Base-by-base conservation (phyloP, 345 rosid genomes). In the Cardamine resedifolia region DNA sequence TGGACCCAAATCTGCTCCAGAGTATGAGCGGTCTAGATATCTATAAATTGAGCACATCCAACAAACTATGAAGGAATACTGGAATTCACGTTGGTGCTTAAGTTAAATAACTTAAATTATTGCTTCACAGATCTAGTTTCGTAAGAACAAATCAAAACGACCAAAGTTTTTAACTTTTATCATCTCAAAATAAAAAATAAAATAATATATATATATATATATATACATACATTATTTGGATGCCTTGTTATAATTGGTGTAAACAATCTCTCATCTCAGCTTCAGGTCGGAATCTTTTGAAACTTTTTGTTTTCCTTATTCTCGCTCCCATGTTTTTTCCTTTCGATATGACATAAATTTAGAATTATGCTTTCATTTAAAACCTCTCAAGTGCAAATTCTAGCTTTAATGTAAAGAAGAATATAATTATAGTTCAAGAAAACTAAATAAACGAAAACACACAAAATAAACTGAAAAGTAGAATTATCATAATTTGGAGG, bases 261-360 rank as follows among this genome's bases (percentile, higher is more conserved):
- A 48, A 49, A 74, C 12, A 58, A 58, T 52, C 55, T 47, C 62
- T 58, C 47, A 66, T 57, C 55, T 74, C 47, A 66, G 24, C 51
- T 39, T 58, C 72, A 66, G 66, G 66, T 27, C 34, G 16, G 67
- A 58, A 58, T 66, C 60, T 28, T 28, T 30, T 16, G 33, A 6
- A 19, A 8, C 4, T 7, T 64, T 11, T 64, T 31, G 15, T 45
- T 34, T 67, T 26, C 38, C 10, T 58, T 66, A 26, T 66, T 34
- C 1, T 49, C 9, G 12, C 45, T 52, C 41, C 14, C 43, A 14
- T 14, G 24, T 33, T 30, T 21, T 21, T 34, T 33, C 11, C 6
- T 57, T 33, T 38, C 6, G 52, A 36, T 57, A 18, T 27, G 61
- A 74, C 44, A 66, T 28, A 36, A n/a, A 21, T 15, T 59, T 34